phyloP scores from a whole-genome alignment of 2,329 filamentous ascomycete species.

The Trichoderma sp. region DNA sequence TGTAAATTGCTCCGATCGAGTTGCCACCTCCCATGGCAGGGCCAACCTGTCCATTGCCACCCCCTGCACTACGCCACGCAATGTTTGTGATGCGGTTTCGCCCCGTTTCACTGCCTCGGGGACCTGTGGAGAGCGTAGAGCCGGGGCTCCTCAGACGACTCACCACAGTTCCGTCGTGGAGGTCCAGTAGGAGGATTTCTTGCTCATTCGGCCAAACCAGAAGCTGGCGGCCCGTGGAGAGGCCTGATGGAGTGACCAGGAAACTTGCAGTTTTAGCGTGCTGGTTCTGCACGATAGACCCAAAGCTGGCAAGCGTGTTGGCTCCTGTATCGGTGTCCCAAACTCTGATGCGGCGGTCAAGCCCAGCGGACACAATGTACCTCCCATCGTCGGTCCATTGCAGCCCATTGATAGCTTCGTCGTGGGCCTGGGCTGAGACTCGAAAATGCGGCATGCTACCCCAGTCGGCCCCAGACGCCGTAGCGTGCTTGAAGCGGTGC shows the following conservation, averaged over 20 bases:
- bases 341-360: constrained; percentile 80
- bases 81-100: constrained; percentile 70
- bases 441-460: constrained; percentile 39
- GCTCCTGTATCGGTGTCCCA: constrained; percentile 80
- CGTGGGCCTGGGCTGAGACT: constrained; percentile 64
- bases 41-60: constrained; percentile 53
- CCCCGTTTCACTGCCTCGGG: constrained; percentile 50
- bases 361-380: constrained; percentile 74
- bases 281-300: constrained; percentile 73
- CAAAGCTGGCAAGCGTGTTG: constrained; percentile 87
- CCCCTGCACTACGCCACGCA: constrained; percentile 65
- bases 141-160: constrained; percentile 67
- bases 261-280: constrained; percentile 60
- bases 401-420: constrained; percentile 78
- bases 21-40: constrained; percentile 58
- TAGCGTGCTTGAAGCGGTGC: constrained; percentile 36
- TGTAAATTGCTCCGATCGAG: constrained; percentile 62
- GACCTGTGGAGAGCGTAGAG: constrained; percentile 43
- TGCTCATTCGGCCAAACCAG: constrained; percentile 79
- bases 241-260: constrained; percentile 58
- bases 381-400: constrained; percentile 78
- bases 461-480: constrained; percentile 32
- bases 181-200: constrained; percentile 75
- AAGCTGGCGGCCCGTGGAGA: constrained; percentile 56
- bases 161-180: constrained; percentile 72